phyloP scores from a whole-genome alignment of 139 green algal genomes.

The Chlorella sp. region DNA sequence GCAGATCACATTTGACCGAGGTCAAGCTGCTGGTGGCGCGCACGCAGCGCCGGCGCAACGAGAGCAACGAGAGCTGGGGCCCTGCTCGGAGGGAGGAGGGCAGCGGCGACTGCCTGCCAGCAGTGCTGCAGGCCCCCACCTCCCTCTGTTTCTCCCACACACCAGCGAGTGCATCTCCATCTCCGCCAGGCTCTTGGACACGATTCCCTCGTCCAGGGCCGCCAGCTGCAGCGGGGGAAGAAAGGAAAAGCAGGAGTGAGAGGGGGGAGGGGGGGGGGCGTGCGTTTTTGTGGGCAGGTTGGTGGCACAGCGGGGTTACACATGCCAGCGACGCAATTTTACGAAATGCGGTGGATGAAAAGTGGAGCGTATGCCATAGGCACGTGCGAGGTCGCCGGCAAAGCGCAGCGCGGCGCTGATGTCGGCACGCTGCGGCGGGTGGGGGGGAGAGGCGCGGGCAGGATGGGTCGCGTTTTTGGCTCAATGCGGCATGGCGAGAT shows the following conservation, averaged over 20 bases:
- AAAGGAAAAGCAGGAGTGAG: conserved; percentile 45
- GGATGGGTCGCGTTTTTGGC: background rate
- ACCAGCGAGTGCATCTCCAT: conserved; percentile 68
- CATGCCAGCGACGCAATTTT: conserved; percentile 36
- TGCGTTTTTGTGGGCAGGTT: background rate
- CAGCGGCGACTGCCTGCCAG: background rate
- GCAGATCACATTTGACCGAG: no score
- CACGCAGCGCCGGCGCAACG: background rate
- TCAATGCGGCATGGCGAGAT: no score
- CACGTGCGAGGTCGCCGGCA: conserved; percentile 53
- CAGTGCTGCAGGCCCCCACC: background rate
- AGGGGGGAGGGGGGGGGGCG: background rate
- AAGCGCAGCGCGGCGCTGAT: conserved; percentile 59
- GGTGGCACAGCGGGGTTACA: background rate
- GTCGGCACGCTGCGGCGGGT: conserved; percentile 34
- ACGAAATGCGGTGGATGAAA: conserved; percentile 64
- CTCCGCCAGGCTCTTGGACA: conserved; percentile 53
- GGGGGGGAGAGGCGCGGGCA: background rate
- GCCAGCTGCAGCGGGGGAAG: conserved; percentile 61
- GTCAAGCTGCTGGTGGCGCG: background rate
- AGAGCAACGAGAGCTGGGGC: background rate
- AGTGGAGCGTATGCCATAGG: conserved; percentile 61
- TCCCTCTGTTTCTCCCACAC: no score
- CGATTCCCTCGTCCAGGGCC: conserved; percentile 17
- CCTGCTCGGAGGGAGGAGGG: background rate